phyloP scores from a whole-genome alignment of 2,329 filamentous ascomycete species.

The Aaosphaeria pasadenensis region DNA sequence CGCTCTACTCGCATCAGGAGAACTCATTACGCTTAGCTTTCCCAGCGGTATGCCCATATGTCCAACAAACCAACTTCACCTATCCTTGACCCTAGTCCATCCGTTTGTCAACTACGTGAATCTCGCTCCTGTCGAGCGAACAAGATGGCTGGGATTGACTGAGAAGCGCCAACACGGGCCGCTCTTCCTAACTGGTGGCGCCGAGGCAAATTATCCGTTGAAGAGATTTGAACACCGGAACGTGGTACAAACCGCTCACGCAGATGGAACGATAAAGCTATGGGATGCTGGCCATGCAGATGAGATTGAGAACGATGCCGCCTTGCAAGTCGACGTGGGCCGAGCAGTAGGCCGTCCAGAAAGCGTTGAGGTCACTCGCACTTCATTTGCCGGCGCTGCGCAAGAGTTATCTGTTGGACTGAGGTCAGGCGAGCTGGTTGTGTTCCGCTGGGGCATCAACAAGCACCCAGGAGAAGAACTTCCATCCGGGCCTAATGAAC shows the following conservation, averaged over 20 bases:
- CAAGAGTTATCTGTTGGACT: constrained; percentile 85
- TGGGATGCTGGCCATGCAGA: constrained; percentile 94
- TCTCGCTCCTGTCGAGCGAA: constrained; percentile 72
- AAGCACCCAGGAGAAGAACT: constrained; percentile 65
- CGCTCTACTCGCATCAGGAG: constrained; percentile 76
- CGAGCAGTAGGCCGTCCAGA: constrained; percentile 77
- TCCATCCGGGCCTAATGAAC: constrained; percentile 48
- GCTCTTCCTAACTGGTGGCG: constrained; percentile 74
- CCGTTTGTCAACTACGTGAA: constrained; percentile 77
- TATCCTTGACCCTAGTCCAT: constrained; percentile 83
- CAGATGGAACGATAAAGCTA: constrained; percentile 83
- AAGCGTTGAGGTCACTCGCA: constrained; percentile 71
- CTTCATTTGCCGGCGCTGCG: constrained; percentile 75
- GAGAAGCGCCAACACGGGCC: constrained; percentile 80
- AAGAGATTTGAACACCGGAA: constrained; percentile 81
- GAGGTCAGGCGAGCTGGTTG: constrained; percentile 74
- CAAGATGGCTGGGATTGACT: constrained; percentile 85
- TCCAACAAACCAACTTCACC: constrained; percentile 88
- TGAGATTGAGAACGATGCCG: constrained; percentile 80
- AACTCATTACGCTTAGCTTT: constrained; percentile 86
- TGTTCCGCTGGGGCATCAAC: constrained; percentile 89
- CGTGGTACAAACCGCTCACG: constrained; percentile 81
- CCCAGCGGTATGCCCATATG: constrained; percentile 88
- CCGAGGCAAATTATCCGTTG: constrained; percentile 64
- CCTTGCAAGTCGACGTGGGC: constrained; percentile 83